phyloP scores from a whole-genome alignment of 1,284 basidiomycete genomes.

The Pisolithus thermaeus region DNA sequence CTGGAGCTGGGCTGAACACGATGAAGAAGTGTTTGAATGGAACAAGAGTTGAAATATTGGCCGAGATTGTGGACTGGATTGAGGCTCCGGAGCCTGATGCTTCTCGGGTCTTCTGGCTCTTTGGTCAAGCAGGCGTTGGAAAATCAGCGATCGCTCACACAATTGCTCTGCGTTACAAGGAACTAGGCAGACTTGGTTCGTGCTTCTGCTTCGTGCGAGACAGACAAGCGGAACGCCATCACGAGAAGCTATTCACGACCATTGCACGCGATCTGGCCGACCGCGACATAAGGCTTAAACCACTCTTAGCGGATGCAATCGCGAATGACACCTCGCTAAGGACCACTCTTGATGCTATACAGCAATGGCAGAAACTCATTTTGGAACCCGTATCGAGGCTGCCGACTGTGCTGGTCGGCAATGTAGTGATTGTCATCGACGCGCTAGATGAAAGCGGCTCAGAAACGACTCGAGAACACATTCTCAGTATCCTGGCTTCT shows the following conservation, averaged over 20 bases:
- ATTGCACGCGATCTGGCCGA: background rate
- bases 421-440: background rate
- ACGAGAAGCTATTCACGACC: slow-evolving; percentile 1
- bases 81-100: background rate
- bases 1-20: background rate
- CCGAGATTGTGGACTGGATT: slow-evolving; percentile 10
- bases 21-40: slow-evolving; percentile 8
- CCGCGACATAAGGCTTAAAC: background rate
- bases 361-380: background rate
- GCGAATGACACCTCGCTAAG: background rate
- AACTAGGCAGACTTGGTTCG: background rate
- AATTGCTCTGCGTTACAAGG: slow-evolving; percentile 8
- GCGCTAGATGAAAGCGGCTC: background rate
- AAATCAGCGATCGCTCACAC: slow-evolving; percentile 18
- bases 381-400: background rate
- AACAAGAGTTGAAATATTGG: slow-evolving; percentile 10
- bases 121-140: slow-evolving; percentile 13
- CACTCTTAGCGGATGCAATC: background rate
- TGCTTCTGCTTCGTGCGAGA: slow-evolving; percentile 2
- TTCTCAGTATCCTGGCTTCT: background rate
- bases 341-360: background rate
- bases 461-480: background rate
- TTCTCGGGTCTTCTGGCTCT: slow-evolving; percentile 11
- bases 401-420: background rate
- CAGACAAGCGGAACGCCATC: background rate